Evolutionary conservation across 345 rosid genomes (phyloP).

Genomic region (Heritiera littoralis): DNA sequence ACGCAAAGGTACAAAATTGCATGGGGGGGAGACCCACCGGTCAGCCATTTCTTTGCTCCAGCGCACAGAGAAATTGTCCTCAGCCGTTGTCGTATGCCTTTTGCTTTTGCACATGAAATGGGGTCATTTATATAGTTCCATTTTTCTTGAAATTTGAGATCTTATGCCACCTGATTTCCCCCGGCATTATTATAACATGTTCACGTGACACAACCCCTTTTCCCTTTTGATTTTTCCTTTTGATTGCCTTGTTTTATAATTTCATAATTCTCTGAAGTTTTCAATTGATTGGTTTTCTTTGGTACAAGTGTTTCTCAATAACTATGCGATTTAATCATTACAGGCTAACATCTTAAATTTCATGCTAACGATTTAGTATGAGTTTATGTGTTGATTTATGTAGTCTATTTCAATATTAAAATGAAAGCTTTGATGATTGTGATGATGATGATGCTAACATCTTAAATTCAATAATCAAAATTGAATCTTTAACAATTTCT

Average conservation of each 20-base stretch:
- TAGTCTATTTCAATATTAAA: too few species aligned
- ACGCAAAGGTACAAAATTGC: conserved; percentile 32
- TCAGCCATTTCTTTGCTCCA: conserved; percentile 27
- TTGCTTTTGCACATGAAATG: conserved; percentile 44
- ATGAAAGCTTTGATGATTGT: too few species aligned
- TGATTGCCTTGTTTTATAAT: too few species aligned
- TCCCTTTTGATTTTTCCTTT: not conserved
- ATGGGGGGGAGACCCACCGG: conserved; percentile 36
- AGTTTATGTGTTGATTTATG: too few species aligned
- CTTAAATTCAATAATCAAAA: too few species aligned
- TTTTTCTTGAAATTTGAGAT: conserved; percentile 27
- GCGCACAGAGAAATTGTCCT: conserved; percentile 31
- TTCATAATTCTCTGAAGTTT: not conserved
- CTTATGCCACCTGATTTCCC: conserved; percentile 14
- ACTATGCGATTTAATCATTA: too few species aligned
- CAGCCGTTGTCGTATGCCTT: conserved; percentile 29
- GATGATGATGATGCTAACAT: too few species aligned
- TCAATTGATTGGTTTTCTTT: not conserved
- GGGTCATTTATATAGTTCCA: conserved; percentile 29
- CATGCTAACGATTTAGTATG: too few species aligned
- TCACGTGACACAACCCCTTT: conserved; percentile 13
- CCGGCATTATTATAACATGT: conserved; percentile 14
- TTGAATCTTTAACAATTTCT: too few species aligned
- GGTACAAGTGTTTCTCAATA: too few species aligned
- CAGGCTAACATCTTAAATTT: too few species aligned